These are phyloP conservation scores for Rauvolfia tetraphylla DNA, from an alignment of 257 asterid genomes.

Conservation along the genomic window DNA sequence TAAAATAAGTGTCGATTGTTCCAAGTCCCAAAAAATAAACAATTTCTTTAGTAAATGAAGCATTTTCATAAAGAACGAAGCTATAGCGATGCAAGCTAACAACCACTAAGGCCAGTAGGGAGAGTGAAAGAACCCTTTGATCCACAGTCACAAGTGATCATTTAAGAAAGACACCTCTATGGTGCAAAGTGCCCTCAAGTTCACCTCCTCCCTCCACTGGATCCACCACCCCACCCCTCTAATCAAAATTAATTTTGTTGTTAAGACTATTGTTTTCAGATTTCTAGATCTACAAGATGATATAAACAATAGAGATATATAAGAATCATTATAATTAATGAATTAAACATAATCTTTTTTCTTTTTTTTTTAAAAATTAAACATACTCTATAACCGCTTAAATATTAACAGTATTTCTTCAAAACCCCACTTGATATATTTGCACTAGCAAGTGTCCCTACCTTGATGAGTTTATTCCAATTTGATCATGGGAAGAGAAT, in stretches of 20 bases:
- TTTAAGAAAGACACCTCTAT: not conserved
- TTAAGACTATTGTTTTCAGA: no score
- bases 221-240: not conserved
- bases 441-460: not conserved
- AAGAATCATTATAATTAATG: no score
- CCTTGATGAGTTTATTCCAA: not conserved
- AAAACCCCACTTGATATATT: not conserved
- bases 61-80: not conserved
- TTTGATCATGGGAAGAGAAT: not conserved
- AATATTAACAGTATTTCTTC: no score
- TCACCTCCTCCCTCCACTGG: not conserved
- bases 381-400: no score
- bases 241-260: no score
- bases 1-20: not conserved
- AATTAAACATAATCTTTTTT: no score
- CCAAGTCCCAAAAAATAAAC: not conserved
- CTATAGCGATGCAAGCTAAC: not conserved
- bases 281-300: no score
- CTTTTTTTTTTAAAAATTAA: no score
- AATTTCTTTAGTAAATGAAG: not conserved
- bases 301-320: no score
- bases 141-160: constrained; percentile 1
- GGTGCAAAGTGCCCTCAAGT: not conserved
- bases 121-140: not conserved
- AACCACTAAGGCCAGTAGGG: not conserved